Base-by-base conservation (phyloP, 257 asterid species). In the Verbena officinalis region DNA sequence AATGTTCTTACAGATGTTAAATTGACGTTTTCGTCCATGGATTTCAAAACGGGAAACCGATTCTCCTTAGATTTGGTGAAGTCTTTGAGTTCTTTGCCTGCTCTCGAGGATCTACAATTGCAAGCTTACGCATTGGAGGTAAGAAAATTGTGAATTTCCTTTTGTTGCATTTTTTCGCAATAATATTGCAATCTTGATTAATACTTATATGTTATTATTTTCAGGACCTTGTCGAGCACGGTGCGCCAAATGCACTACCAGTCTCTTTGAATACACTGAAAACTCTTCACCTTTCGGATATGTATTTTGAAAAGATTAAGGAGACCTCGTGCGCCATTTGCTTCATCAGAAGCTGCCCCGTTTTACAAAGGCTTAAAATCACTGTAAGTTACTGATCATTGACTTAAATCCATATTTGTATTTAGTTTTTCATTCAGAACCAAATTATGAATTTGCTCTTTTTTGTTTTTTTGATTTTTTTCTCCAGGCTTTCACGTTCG, bases 271-370 rank as follows among this genome's bases (percentile, higher is more conserved):
- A 55, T 30, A 62, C 36, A 30, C 68, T 85, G 64, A 76, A 76
- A 64, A 78, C 52, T 46, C 83, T 80, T 43, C 80, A 74, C 72
- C 78, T 85, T 51, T 75, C 80, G 0, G 75, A 75, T 31, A 80
- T 80, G 86, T 78, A 68, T 55, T 85, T 82, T 9, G 76, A 70
- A 59, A 82, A 80, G 58, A 65, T 76, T 7, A 76, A 80, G 23
- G 85, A 85, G 50, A 64, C 75, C 5, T 78, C 85, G 0, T 78
- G 82, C 64, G 83, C 78, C 62, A 75, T 80, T 60, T 85, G 84
- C 67, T 80, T 82, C 81, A 82, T 85, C 62, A 51, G 83, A 72
- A 85, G 84, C 64, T 82, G 80, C 69, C 85, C 85, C 11, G 75
- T 63, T 64, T 52, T 85, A 40, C 89, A 78, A 38, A 69, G 71